Percentiles rank a stretch among this genome's conserved stretches.
phyloP scores from a whole-genome alignment of 495 filamentous ascomycete species.

The Amorphotheca resinae region DNA sequence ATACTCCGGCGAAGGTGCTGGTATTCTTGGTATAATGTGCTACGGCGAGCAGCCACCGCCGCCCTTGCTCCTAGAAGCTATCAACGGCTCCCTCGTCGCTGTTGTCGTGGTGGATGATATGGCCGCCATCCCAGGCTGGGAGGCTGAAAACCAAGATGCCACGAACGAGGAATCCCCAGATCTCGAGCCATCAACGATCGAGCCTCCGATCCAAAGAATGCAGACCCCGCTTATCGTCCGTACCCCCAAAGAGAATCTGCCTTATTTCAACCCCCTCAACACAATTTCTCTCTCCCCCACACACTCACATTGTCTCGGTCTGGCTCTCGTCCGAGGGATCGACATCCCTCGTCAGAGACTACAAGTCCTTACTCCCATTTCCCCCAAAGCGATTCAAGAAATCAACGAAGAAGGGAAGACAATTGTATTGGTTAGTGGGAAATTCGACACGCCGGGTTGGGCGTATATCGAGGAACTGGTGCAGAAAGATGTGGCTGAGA shows the following conservation, averaged over 20 bases:
- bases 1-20: conserved; percentile 16
- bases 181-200: background rate
- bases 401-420: conserved; percentile 21
- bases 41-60: conserved; percentile 20
- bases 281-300: conserved; percentile 15
- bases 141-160: background rate
- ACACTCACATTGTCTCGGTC: conserved; percentile 28
- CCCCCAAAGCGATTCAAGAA: conserved; percentile 21
- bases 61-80: conserved; percentile 14
- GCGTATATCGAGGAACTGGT: conserved; percentile 41
- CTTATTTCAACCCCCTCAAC: conserved; percentile 21
- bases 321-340: conserved; percentile 43
- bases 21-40: conserved; percentile 18
- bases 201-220: conserved; percentile 1
- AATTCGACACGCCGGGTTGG: conserved; percentile 46
- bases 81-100: conserved; percentile 20
- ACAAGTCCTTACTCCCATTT: conserved; percentile 41
- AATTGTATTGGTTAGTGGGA: conserved; percentile 43
- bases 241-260: conserved; percentile 15
- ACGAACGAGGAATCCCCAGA: background rate
- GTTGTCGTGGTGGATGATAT: conserved; percentile 20
- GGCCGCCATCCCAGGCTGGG: conserved; percentile 17
- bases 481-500: conserved; percentile 2
- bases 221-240: conserved; percentile 8
- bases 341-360: conserved; percentile 31